These are phyloP conservation scores for Hyphopichia fennica DNA, from an alignment of 1,139 yeast species.

Conservation along the genomic window DNA sequence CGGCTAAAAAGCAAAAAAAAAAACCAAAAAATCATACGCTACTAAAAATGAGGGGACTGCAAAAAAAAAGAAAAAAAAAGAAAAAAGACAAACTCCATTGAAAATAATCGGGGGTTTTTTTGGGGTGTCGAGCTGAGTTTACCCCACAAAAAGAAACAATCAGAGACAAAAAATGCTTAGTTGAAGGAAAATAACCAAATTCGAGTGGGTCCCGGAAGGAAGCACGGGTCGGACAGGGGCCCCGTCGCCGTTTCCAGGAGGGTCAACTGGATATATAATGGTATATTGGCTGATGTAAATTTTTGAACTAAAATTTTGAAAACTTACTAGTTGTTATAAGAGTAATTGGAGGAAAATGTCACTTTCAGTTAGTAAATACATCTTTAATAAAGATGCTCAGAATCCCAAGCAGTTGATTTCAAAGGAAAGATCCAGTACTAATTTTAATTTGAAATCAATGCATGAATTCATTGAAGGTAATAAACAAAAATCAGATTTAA, in stretches of 20 bases:
- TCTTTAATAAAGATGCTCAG: slow-evolving; percentile 17
- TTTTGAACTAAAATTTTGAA: too few relatives aligned
- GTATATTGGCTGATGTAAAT: too few relatives aligned
- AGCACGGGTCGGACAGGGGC: too few relatives aligned
- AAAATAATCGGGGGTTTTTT: too few relatives aligned
- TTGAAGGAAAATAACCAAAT: too few relatives aligned
- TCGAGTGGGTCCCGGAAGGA: too few relatives aligned
- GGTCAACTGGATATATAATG: too few relatives aligned
- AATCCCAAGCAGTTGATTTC: slow-evolving; percentile 30
- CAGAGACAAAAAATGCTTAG: too few relatives aligned
- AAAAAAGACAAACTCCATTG: not conserved
- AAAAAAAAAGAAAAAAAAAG: not conserved
- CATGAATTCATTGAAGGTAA: slow-evolving; percentile 55
- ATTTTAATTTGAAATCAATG: slow-evolving; percentile 33
- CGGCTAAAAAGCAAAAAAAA: not conserved
- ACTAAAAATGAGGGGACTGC: slow-evolving; percentile 5
- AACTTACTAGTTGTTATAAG: too few relatives aligned
- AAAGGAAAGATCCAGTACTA: slow-evolving; percentile 25
- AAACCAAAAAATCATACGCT: not conserved
- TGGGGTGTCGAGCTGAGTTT: too few relatives aligned
- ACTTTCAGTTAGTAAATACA: not conserved
- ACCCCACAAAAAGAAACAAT: not conserved
- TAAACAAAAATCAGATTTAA: slow-evolving; percentile 40
- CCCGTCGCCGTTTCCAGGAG: too few relatives aligned
- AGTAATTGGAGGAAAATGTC: too few relatives aligned